Percentiles rank a stretch among this genome's conserved stretches.
Evolutionary conservation across 75 land plant species (phyloP).

Genomic region (Sequoiadendron giganteum): DNA sequence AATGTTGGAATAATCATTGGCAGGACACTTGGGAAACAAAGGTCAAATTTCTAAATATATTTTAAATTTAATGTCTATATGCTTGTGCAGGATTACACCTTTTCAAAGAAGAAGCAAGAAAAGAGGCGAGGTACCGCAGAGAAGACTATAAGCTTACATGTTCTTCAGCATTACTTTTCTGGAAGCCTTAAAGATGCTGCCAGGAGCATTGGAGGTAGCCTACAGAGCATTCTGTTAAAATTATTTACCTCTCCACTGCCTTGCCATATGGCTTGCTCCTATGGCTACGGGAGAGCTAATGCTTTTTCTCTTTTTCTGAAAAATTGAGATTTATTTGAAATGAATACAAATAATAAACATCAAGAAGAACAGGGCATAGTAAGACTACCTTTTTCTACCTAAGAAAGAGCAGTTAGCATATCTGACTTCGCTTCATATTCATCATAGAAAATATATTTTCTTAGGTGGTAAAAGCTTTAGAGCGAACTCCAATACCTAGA

Average conservation of each 20-base stretch:
- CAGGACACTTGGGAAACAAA: neutral
- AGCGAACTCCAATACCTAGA: neutral
- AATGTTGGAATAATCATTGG: neutral
- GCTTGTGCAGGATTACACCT: constrained; percentile 4
- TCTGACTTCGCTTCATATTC: neutral
- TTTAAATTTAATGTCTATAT: neutral
- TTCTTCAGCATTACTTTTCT: constrained; percentile 85
- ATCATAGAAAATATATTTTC: neutral
- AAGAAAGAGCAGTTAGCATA: neutral
- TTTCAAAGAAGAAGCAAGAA: constrained; percentile 27
- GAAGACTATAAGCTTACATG: constrained; percentile 69
- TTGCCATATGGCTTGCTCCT: neutral
- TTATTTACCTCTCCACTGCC: neutral
- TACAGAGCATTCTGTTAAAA: neutral
- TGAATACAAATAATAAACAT: neutral
- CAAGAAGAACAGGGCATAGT: neutral
- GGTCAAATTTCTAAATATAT: neutral
- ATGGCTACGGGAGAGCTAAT: neutral
- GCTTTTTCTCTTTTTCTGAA: neutral
- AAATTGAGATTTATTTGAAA: neutral
- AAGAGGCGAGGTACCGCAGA: constrained; percentile 60
- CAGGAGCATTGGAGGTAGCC: constrained; percentile 75
- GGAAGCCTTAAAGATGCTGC: constrained; percentile 95
- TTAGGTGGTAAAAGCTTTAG: neutral
- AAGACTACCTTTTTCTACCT: neutral